Evolutionary conservation across 371 early-diverging fungal genomes (phyloP), one percentile per base, ranked within the genome.

Genomic region (Rhizopus delemar): DNA sequence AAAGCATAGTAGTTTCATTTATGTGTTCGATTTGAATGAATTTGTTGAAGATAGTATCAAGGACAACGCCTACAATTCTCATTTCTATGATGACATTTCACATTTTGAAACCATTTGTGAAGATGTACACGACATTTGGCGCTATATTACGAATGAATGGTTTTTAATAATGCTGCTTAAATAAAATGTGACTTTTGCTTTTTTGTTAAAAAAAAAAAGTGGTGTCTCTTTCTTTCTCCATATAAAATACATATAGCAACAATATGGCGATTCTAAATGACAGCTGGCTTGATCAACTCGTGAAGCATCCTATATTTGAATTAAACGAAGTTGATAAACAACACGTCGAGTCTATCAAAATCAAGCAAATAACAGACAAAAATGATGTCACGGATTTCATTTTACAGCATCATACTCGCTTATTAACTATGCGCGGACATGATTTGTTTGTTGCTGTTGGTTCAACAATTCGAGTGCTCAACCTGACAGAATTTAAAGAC

Each of bases 101-200:
- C 97, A 99, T 85, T 98, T 99, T 86, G 99, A 97, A 73, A 93
- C 98, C 52, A 92, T 97, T 22, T 97, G 93, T 76, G 89, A 91
- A 46, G 99, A 99, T 75, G 93, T 98, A 62, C 93, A 94, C n/a
- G n/a, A n/a, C 67, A 77, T 99, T 43, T 99, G 97, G 83, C 85
- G 88, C 75, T 88, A 96, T 59, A 81, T 93, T 51, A 95, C 94
- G 12, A 98, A 98, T 51, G 82, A 91, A 39, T 98, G 55, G 87
- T 81, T n/a, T 71, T 93, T 56, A 86, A 90, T 57, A 71, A 81
- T 66, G 71, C 71, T 59, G 67, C 63, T 53, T 74, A 68, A 66
- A 48, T 48, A n/a, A 13, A 5, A 43, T 28, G 46, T 48, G 48
- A 48, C 48, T 48, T 48, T 48, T 48, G 5, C 28, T 48, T 48